phyloP scores from a whole-genome alignment of 2,329 filamentous ascomycete genomes.

The Rosellinia necatrix region DNA sequence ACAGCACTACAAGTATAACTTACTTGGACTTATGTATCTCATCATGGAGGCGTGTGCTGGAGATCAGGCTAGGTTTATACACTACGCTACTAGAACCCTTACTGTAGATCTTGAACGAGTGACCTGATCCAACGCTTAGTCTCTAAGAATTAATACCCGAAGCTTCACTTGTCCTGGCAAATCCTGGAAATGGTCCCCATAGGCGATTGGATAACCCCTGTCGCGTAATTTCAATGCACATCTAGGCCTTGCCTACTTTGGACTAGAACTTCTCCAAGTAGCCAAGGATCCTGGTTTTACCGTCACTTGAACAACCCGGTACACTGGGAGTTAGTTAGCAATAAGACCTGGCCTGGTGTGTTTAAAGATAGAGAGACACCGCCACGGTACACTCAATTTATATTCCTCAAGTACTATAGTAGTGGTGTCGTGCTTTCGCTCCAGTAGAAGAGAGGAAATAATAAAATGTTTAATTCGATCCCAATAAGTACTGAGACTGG shows the following conservation, averaged over 20 bases:
- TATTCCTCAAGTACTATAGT: neutral
- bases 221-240: constrained; percentile 37
- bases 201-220: constrained; percentile 33
- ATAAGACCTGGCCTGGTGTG: neutral
- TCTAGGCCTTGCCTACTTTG: constrained; percentile 31
- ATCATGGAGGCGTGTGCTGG: too few relatives aligned
- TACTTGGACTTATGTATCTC: too few relatives aligned
- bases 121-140: constrained; percentile 6
- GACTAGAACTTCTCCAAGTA: constrained; percentile 19
- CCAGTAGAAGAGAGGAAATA: too few relatives aligned
- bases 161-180: constrained; percentile 27
- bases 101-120: neutral
- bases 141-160: constrained; percentile 5
- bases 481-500: too few relatives aligned
- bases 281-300: constrained; percentile 19
- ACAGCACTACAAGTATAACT: too few relatives aligned
- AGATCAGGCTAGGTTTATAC: too few relatives aligned
- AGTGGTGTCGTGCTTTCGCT: too few relatives aligned
- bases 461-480: too few relatives aligned
- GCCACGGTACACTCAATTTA: neutral
- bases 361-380: neutral
- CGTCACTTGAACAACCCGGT: too few relatives aligned
- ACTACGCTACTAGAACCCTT: too few relatives aligned
- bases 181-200: constrained; percentile 18
- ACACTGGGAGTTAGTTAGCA: constrained; percentile 4